Conservation (phyloP, 2,329 filamentous ascomycete genomes). For the Nigrospora sphaerica region DNA sequence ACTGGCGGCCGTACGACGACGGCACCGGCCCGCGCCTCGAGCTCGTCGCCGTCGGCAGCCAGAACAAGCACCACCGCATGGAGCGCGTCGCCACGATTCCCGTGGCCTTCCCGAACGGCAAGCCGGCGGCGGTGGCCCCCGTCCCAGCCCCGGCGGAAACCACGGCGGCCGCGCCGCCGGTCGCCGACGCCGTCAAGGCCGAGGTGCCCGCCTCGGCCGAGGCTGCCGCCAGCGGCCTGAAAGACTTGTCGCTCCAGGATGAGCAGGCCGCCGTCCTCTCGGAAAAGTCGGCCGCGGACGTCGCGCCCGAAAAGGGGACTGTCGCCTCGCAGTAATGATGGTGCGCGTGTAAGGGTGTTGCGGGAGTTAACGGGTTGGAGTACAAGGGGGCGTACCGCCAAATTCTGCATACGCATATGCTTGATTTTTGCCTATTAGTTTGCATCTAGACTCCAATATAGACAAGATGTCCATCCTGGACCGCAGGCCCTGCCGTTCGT, state of each 20-base stretch:
- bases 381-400: too few species aligned
- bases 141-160: constrained; percentile 1
- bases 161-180: constrained; percentile 5
- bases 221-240: constrained; percentile 7
- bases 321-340: background rate
- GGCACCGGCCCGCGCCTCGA: constrained; percentile 32
- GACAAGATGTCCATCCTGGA: too few species aligned
- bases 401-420: too few species aligned
- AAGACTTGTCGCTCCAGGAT: constrained; percentile 13
- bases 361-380: background rate
- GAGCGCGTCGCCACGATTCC: constrained; percentile 46
- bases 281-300: constrained; percentile 9
- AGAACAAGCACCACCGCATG: constrained; percentile 33
- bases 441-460: too few species aligned
- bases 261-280: constrained; percentile 8
- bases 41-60: constrained; percentile 45
- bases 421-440: too few species aligned
- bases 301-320: constrained; percentile 6
- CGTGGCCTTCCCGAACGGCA: constrained; percentile 28
- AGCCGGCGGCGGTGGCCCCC: constrained; percentile 3
- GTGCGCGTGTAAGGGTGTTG: background rate
- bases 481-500: too few species aligned
- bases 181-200: constrained; percentile 6
- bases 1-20: constrained; percentile 45
- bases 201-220: constrained; percentile 1